A percentile compares a stretch with the other conserved stretches of the same genome.
Conservation (phyloP, 75 land plant species). For the Sequoia sempervirens region DNA sequence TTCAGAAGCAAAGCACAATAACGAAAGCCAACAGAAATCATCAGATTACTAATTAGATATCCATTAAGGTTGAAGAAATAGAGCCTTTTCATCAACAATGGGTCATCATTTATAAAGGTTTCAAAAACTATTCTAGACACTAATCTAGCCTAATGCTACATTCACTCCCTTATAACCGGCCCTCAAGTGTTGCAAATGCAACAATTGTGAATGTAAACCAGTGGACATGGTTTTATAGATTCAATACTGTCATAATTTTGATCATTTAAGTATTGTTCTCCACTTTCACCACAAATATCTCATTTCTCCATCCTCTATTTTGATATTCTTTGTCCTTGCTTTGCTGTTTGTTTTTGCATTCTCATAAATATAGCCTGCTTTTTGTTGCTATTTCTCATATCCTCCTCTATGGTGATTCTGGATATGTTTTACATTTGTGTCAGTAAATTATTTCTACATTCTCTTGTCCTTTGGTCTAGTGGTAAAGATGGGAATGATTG, state of each 20-base stretch:
- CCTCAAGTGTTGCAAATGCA: background rate
- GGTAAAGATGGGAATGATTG: background rate
- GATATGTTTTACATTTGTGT: background rate
- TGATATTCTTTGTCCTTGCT: background rate
- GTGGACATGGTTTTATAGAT: background rate
- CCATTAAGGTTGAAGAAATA: background rate
- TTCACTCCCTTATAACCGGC: background rate
- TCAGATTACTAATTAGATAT: background rate
- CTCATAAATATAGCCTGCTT: background rate
- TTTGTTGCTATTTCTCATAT: background rate
- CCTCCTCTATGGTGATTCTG: background rate
- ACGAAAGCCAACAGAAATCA: background rate
- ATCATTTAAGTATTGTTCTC: background rate
- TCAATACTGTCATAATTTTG: background rate
- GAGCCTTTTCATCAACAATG: background rate
- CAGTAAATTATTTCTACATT: background rate
- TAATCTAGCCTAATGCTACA: background rate
- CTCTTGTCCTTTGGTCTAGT: background rate
- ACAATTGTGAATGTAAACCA: background rate
- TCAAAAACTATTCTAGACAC: background rate
- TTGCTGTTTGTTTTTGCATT: background rate
- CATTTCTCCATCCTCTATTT: background rate
- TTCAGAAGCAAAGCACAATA: background rate
- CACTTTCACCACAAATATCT: background rate
- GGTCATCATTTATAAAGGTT: background rate